These are phyloP conservation scores for Hura crepitans DNA, from an alignment of 441 rosid genomes.

Conservation along the genomic window DNA sequence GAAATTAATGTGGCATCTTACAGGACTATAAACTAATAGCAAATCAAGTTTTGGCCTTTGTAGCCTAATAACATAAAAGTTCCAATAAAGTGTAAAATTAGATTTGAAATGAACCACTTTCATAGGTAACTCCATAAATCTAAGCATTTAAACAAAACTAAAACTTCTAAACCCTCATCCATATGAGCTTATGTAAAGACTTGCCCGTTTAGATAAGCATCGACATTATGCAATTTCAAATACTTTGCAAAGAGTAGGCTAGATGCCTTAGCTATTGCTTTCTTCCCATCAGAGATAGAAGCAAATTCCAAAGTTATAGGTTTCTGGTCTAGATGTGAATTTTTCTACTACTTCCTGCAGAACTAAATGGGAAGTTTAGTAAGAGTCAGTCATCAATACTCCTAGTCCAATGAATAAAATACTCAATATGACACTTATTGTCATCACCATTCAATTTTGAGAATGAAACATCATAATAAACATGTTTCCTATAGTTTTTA, in stretches of 20 bases:
- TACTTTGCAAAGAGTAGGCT: constrained; percentile 55
- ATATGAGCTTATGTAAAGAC: constrained; percentile 60
- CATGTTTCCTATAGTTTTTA: background rate
- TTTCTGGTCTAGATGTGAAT: constrained; percentile 25
- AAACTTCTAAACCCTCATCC: constrained; percentile 55
- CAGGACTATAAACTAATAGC: constrained; percentile 76
- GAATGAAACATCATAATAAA: background rate
- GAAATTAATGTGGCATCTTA: constrained; percentile 81
- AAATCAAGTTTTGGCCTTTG: constrained; percentile 71
- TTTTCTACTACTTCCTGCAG: constrained; percentile 42
- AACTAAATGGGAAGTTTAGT: constrained; percentile 7
- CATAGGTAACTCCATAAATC: constrained; percentile 16
- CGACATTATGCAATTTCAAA: constrained; percentile 32
- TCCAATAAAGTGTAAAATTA: constrained; percentile 6
- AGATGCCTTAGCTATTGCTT: constrained; percentile 77
- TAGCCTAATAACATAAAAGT: constrained; percentile 46
- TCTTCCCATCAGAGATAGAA: constrained; percentile 74
- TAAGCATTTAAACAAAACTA: constrained; percentile 48
- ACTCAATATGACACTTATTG: background rate
- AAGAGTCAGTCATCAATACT: constrained; percentile 12
- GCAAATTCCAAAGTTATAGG: constrained; percentile 55
- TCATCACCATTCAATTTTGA: background rate
- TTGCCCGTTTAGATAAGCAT: constrained; percentile 37
- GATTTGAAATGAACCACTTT: constrained; percentile 6
- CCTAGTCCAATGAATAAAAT: background rate